Conservation (phyloP, 495 filamentous ascomycete species). For the Achaetomiella virescens region DNA sequence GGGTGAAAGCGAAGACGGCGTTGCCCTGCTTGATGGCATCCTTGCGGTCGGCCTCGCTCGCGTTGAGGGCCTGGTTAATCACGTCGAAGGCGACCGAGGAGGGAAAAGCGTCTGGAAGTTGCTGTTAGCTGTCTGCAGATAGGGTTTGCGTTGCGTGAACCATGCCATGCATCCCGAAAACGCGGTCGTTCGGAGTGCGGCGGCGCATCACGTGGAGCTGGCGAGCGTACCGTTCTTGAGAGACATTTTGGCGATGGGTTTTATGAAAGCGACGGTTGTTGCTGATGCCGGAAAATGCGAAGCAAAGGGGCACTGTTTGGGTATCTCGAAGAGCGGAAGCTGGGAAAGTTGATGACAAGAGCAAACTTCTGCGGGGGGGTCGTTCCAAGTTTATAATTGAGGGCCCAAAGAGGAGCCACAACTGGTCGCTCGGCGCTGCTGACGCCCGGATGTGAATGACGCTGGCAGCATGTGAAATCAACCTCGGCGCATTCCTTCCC, state of each 20-base stretch:
- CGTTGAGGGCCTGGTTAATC: conserved; percentile 68
- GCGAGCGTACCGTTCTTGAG: conserved; percentile 64
- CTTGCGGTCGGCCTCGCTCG: conserved; percentile 68
- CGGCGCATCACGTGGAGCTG: no score
- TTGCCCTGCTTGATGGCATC: conserved; percentile 81
- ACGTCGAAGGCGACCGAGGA: conserved; percentile 85
- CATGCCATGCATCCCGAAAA: neutral
- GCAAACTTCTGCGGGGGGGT: neutral
- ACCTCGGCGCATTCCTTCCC: conserved; percentile 27
- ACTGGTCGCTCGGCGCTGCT: neutral
- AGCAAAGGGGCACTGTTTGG: neutral
- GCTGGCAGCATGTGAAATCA: conserved; percentile 26
- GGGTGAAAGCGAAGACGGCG: conserved; percentile 81
- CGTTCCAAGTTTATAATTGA: neutral
- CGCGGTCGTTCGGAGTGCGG: neutral
- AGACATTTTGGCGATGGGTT: conserved; percentile 55
- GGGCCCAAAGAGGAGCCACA: conserved; percentile 4
- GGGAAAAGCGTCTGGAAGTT: conserved; percentile 68
- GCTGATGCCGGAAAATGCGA: neutral
- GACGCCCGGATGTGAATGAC: conserved; percentile 21
- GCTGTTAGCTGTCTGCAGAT: conserved; percentile 4
- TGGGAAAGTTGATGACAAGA: neutral
- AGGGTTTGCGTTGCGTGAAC: no score
- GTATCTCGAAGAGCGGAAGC: neutral
- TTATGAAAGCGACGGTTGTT: conserved; percentile 5